Base-by-base conservation (phyloP, 1,139 yeast species). In the Geotrichum klebahnii region DNA sequence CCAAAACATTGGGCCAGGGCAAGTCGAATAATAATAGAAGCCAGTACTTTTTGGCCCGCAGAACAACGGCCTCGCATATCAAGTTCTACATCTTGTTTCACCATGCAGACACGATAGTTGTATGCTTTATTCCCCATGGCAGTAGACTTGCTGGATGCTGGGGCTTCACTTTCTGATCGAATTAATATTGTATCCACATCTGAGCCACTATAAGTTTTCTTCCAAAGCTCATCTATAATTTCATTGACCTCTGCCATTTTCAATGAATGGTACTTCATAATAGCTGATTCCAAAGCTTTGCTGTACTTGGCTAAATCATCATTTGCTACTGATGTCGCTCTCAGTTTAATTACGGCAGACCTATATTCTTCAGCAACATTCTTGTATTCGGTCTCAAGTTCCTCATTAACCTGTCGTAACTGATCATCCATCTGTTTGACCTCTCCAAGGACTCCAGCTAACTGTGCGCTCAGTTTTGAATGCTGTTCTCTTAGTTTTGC, bases 1-100 rank as follows among this genome's bases (percentile, higher is more conserved):
- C 98, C 98, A 71, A 94, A 92, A 63, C 97, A 88, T 66, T 94
- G 98, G 0, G 97, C 95, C 46, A 94, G 71, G 0, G 97, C 97
- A 53, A 94, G 72, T 50, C 99, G 75, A 49, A 94, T 90, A 34
- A 94, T 81, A 48, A 94, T 89, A 51, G 95, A 84, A 0, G 98
- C 96, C 50, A 94, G 71, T 1, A 94, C 97, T 64, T 89, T 88
- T 67, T 94, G 99, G 0, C 99, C 99, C 0, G 98, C 98, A 2
- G 97, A 88, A 66, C 99, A 94, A 52, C 98, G 73, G 0, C 98
- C 99, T 57, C 98, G 77, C 99, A 94, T 94, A 63, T 94, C 99
- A 43, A 94, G 72, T 65, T 92, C 98, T 1, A 82, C 84, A 50
- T 86, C 94, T 59, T 86, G 88, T 64, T 94, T 94, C 55, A 82